Evolutionary conservation across 768 basidiomycete genomes (phyloP).

Genomic region (Trametes gibbosa): DNA sequence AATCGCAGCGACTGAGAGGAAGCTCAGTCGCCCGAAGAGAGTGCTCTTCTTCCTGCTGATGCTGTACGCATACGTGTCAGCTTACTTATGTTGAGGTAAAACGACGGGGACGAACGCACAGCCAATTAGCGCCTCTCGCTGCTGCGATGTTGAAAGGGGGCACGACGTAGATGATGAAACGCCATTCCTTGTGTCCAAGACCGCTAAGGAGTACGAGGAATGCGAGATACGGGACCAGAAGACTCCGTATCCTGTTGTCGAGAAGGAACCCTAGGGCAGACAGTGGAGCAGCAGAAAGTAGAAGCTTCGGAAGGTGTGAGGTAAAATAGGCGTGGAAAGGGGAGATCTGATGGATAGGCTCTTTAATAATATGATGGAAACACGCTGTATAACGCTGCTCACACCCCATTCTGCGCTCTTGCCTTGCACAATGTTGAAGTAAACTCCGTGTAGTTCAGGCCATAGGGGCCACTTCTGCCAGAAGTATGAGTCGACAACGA

Average conservation of each 20-base stretch:
- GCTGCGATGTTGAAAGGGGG: constrained; percentile 81
- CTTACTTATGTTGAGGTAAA: not conserved
- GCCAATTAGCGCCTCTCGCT: constrained; percentile 55
- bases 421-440: constrained; percentile 85
- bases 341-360: constrained; percentile 49
- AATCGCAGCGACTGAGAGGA: constrained; percentile 45
- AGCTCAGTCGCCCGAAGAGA: constrained; percentile 43
- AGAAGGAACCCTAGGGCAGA: constrained; percentile 48
- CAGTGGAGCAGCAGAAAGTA: constrained; percentile 63
- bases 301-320: constrained; percentile 71
- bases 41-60: constrained; percentile 47
- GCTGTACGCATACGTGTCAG: constrained; percentile 30
- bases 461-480: constrained; percentile 74
- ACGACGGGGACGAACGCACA: constrained; percentile 47
- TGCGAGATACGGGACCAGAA: constrained; percentile 49
- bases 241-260: constrained; percentile 48
- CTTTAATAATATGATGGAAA: not conserved
- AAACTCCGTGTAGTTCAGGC: constrained; percentile 80
- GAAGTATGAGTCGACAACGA: constrained; percentile 79
- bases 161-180: constrained; percentile 87
- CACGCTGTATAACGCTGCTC: constrained; percentile 29
- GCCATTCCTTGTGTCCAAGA: constrained; percentile 96
- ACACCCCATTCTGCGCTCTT: constrained; percentile 94
- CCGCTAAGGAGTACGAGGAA: constrained; percentile 68
- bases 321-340: constrained; percentile 68